These are phyloP conservation scores for Ceratocystis eucalypticola DNA, from an alignment of 2,329 filamentous ascomycete genomes.

Conservation along the genomic window DNA sequence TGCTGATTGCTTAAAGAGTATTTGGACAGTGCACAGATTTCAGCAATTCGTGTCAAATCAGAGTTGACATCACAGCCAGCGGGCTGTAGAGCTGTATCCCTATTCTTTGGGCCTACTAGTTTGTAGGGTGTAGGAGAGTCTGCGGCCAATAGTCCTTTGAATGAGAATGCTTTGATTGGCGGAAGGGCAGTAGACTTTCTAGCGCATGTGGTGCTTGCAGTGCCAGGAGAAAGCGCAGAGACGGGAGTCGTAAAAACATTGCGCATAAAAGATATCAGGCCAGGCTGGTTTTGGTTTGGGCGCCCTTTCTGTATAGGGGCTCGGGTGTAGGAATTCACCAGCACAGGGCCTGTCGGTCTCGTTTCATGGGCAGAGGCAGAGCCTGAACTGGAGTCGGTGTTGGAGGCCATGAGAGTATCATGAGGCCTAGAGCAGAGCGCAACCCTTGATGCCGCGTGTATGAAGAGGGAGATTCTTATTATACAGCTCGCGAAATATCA, in stretches of 20 bases:
- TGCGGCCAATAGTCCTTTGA: conserved; percentile 46
- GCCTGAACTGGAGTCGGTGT: neutral
- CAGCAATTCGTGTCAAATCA: conserved; percentile 35
- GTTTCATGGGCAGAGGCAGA: neutral
- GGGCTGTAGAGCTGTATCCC: conserved; percentile 26
- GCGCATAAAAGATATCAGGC: neutral
- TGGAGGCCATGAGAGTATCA: neutral
- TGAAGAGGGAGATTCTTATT: neutral
- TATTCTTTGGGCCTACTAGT: neutral
- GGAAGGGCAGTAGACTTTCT: conserved; percentile 30
- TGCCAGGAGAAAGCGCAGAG: neutral
- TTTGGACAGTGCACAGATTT: conserved; percentile 51
- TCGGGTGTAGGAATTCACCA: conserved; percentile 18
- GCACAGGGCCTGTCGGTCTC: neutral
- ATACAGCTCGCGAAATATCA: neutral
- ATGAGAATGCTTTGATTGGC: conserved; percentile 49
- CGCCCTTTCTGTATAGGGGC: conserved; percentile 18
- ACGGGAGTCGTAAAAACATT: neutral
- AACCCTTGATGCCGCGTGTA: neutral
- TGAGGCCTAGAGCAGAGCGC: neutral
- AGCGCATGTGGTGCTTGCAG: neutral
- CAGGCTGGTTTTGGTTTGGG: neutral
- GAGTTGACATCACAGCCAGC: conserved; percentile 23
- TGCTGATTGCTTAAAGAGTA: conserved; percentile 56
- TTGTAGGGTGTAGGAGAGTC: neutral